Conservation (phyloP, 2,329 filamentous ascomycete genomes). For the Venturiaceae sp. region DNA sequence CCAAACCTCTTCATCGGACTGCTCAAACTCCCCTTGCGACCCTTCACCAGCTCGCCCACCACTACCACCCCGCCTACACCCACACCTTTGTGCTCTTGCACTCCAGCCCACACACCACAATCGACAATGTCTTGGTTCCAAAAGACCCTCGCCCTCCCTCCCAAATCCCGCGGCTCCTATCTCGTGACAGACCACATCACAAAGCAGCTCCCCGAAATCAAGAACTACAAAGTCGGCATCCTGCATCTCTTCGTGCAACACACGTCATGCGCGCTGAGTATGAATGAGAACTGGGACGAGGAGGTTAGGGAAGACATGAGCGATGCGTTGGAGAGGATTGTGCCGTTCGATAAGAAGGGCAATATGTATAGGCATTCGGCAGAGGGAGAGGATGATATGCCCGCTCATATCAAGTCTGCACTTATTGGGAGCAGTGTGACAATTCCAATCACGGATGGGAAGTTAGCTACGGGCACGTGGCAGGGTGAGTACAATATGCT, state of each 20-base stretch:
- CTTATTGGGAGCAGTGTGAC: conserved; percentile 82
- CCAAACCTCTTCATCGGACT: conserved; percentile 33
- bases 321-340: conserved; percentile 84
- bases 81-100: conserved; percentile 18
- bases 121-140: conserved; percentile 63
- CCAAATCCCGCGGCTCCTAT: conserved; percentile 73
- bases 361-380: conserved; percentile 76
- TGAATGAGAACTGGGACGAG: conserved; percentile 86
- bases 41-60: conserved; percentile 21
- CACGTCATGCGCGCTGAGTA: conserved; percentile 77
- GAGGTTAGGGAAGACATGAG: conserved; percentile 92
- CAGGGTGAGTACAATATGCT: conserved; percentile 38
- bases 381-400: conserved; percentile 91
- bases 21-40: conserved; percentile 23
- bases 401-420: conserved; percentile 88
- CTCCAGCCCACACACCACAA: conserved; percentile 10
- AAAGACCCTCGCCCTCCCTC: conserved; percentile 71
- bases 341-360: conserved; percentile 59
- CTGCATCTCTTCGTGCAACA: conserved; percentile 92
- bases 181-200: conserved; percentile 74
- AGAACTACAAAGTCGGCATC: conserved; percentile 73
- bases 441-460: conserved; percentile 83
- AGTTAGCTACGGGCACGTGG: conserved; percentile 62
- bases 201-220: conserved; percentile 66
- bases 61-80: conserved; percentile 15